Percentiles rank a stretch among this genome's conserved stretches.
phyloP scores from a whole-genome alignment of 2,329 filamentous ascomycete genomes.

The Parasarocladium wereldwijsianum region DNA sequence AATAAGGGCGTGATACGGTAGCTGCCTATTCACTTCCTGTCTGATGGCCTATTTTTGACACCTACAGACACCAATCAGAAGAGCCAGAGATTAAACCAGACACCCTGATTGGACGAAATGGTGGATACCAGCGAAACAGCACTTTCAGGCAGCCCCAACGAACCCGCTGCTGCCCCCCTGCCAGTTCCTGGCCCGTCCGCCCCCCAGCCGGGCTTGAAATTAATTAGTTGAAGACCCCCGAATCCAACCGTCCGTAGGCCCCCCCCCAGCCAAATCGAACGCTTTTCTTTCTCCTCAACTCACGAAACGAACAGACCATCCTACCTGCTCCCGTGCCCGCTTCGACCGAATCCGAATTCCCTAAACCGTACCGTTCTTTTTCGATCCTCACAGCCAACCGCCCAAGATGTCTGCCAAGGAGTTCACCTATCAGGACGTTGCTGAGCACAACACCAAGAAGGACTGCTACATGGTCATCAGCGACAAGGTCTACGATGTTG shows the following conservation, averaged over 20 bases:
- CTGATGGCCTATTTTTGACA: too few species aligned
- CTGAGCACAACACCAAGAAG: conserved; percentile 83
- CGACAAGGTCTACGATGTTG: conserved; percentile 88
- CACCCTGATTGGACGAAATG: too few species aligned
- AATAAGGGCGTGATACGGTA: too few species aligned
- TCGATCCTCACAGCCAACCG: conserved; percentile 9
- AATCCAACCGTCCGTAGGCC: neutral
- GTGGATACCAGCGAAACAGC: too few species aligned
- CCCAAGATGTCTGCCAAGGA: conserved; percentile 23
- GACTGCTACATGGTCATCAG: conserved; percentile 85
- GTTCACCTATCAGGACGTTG: conserved; percentile 68
- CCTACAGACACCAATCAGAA: too few species aligned
- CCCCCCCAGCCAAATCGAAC: too few species aligned
- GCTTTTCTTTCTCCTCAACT: too few species aligned
- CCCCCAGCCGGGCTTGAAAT: neutral
- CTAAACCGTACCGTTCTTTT: conserved; percentile 4
- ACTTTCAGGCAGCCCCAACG: too few species aligned
- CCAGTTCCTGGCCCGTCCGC: too few species aligned
- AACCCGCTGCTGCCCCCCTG: too few species aligned
- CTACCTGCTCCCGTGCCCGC: neutral
- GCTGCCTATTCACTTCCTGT: too few species aligned
- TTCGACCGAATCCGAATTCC: neutral
- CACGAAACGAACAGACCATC: conserved; percentile 1
- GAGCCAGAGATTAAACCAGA: too few species aligned
- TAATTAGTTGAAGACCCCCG: neutral